Percentiles rank a stretch among this genome's conserved stretches.
phyloP scores from a whole-genome alignment of 768 basidiomycete species.

The Naganishia vishniacii region DNA sequence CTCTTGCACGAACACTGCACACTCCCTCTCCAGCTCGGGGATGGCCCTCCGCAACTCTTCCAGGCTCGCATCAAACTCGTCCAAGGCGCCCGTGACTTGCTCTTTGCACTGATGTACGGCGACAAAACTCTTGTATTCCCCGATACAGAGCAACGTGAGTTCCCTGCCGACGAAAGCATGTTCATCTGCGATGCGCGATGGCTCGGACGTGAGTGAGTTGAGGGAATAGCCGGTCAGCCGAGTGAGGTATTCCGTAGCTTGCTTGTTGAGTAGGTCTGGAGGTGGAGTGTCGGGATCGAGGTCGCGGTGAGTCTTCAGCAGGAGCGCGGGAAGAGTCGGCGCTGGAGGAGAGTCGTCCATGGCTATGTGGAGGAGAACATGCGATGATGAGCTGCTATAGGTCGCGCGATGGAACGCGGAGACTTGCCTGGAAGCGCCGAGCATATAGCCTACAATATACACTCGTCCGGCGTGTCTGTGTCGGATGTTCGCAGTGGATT shows the following conservation, averaged over 20 bases:
- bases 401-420: no score
- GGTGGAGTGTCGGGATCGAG: background rate
- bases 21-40: slow-evolving; percentile 69
- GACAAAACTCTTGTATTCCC: slow-evolving; percentile 85
- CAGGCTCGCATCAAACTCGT: slow-evolving; percentile 69
- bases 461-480: no score
- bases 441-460: no score
- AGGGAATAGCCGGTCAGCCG: slow-evolving; percentile 65
- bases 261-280: slow-evolving; percentile 16
- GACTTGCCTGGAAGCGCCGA: no score
- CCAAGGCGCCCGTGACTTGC: slow-evolving; percentile 65
- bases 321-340: background rate
- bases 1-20: slow-evolving; percentile 68
- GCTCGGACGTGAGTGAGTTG: slow-evolving; percentile 65
- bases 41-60: slow-evolving; percentile 60
- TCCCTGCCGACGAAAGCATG: slow-evolving; percentile 81
- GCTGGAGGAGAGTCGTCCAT: no score
- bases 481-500: no score
- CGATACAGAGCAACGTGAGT: slow-evolving; percentile 79
- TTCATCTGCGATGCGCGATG: slow-evolving; percentile 70
- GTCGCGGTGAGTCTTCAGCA: slow-evolving; percentile 4
- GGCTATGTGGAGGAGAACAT: no score
- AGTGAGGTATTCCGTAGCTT: slow-evolving; percentile 55
- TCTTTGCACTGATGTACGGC: slow-evolving; percentile 76
- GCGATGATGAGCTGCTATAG: no score